Percentiles rank a stretch among this genome's conserved stretches.
These are phyloP conservation scores for Heterobasidion irregulare DNA, from an alignment of 1,284 basidiomycete species.

Conservation along the genomic window DNA sequence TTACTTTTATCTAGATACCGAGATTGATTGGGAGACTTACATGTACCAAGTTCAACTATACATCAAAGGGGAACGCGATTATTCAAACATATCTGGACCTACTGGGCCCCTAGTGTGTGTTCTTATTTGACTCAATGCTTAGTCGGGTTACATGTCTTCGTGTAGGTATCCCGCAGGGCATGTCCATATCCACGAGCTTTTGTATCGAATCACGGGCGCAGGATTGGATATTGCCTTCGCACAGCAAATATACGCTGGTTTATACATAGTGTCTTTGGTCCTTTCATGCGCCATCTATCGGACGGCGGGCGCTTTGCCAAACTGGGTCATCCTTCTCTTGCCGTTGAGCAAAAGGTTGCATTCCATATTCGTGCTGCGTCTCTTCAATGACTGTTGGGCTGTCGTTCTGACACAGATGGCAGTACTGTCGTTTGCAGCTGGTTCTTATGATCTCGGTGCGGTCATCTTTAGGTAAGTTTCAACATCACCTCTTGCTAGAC, in stretches of 20 bases:
- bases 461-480: slow-evolving; percentile 67
- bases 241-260: slow-evolving; percentile 69
- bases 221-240: slow-evolving; percentile 60
- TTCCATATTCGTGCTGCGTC: slow-evolving; percentile 85
- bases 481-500: not conserved
- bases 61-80: slow-evolving; percentile 79
- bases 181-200: slow-evolving; percentile 74
- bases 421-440: slow-evolving; percentile 51
- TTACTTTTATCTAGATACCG: slow-evolving; percentile 66
- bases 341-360: slow-evolving; percentile 89
- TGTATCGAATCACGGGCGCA: slow-evolving; percentile 58
- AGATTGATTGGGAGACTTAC: slow-evolving; percentile 97
- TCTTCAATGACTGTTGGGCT: slow-evolving; percentile 96
- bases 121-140: not conserved
- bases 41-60: slow-evolving; percentile 82
- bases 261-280: slow-evolving; percentile 65
- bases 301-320: slow-evolving; percentile 58
- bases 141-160: slow-evolving; percentile 4
- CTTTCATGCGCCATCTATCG: slow-evolving; percentile 66
- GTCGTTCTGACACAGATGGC: slow-evolving; percentile 56
- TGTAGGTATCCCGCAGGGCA: slow-evolving; percentile 92
- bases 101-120: slow-evolving; percentile 89
- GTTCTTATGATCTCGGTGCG: slow-evolving; percentile 53
- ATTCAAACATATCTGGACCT: slow-evolving; percentile 80
- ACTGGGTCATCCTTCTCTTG: slow-evolving; percentile 73